These are phyloP conservation scores for Melocanna baccifera DNA, from an alignment of 176 grass and related monocot genomes.

Conservation along the genomic window DNA sequence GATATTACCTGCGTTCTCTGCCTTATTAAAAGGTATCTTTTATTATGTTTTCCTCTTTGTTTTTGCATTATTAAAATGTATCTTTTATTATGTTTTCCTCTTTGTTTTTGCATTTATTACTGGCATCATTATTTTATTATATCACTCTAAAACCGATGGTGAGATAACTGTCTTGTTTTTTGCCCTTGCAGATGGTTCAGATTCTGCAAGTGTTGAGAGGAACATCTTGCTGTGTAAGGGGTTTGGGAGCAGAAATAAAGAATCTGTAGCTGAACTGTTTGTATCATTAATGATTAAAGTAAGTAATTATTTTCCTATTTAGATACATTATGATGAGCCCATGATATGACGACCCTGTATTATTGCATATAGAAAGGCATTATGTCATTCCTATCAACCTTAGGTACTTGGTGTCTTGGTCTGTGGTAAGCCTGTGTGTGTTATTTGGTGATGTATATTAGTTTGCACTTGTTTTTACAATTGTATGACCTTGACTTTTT, in stretches of 20 bases:
- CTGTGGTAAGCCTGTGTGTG: not conserved
- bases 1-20: conserved; percentile 77
- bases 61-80: conserved; percentile 54
- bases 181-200: conserved; percentile 53
- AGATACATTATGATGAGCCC: not conserved
- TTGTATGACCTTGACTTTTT: not conserved
- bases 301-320: conserved; percentile 27
- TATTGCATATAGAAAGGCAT: not conserved
- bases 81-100: not conserved
- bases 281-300: conserved; percentile 73
- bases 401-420: too few species aligned
- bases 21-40: conserved; percentile 62
- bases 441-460: not conserved
- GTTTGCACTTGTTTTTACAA: not conserved
- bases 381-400: not conserved
- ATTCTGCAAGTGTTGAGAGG: conserved; percentile 45
- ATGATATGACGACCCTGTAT: not conserved
- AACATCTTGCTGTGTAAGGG: conserved; percentile 45
- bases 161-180: conserved; percentile 10
- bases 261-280: conserved; percentile 80
- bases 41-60: not conserved
- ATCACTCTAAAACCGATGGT: not conserved
- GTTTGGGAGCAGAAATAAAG: conserved; percentile 72
- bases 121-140: not conserved
- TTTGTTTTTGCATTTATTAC: not conserved